These are phyloP conservation scores for Mycosphaerella arachidis DNA, from an alignment of 2,329 filamentous ascomycete genomes.

Conservation along the genomic window DNA sequence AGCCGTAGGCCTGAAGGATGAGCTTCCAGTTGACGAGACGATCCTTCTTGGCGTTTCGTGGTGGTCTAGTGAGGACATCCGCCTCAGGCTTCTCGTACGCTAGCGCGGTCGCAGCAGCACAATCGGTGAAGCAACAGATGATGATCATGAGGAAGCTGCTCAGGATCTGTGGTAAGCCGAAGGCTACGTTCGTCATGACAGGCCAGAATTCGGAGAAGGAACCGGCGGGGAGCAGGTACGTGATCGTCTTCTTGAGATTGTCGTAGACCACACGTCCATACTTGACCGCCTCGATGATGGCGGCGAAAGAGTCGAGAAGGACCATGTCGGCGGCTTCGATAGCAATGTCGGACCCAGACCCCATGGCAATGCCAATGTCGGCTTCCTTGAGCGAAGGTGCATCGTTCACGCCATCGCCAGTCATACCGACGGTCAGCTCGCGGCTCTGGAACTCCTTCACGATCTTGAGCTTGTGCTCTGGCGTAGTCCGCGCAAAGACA, in stretches of 20 bases:
- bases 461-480: slow-evolving; percentile 74
- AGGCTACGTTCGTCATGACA: slow-evolving; percentile 66
- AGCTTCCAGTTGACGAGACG: slow-evolving; percentile 70
- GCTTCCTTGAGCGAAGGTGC: slow-evolving; percentile 53
- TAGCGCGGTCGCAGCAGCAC: slow-evolving; percentile 65
- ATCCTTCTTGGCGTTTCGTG: slow-evolving; percentile 64
- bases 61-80: slow-evolving; percentile 65
- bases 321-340: slow-evolving; percentile 62
- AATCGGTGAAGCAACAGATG: slow-evolving; percentile 68
- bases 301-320: slow-evolving; percentile 64
- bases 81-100: slow-evolving; percentile 74
- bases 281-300: slow-evolving; percentile 66
- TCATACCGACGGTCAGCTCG: slow-evolving; percentile 54
- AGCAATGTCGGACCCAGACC: slow-evolving; percentile 56
- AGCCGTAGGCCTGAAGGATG: slow-evolving; percentile 66
- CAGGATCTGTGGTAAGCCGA: slow-evolving; percentile 68
- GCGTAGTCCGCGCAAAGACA: slow-evolving; percentile 71
- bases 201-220: slow-evolving; percentile 74
- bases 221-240: slow-evolving; percentile 69
- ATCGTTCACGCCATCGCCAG: slow-evolving; percentile 48
- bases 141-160: slow-evolving; percentile 66
- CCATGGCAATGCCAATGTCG: slow-evolving; percentile 58
- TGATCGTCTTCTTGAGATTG: slow-evolving; percentile 71
- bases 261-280: slow-evolving; percentile 75
- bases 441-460: slow-evolving; percentile 67